These are phyloP conservation scores for Coleophoma eucalyptorum DNA, from an alignment of 2,329 filamentous ascomycete species.

Conservation along the genomic window DNA sequence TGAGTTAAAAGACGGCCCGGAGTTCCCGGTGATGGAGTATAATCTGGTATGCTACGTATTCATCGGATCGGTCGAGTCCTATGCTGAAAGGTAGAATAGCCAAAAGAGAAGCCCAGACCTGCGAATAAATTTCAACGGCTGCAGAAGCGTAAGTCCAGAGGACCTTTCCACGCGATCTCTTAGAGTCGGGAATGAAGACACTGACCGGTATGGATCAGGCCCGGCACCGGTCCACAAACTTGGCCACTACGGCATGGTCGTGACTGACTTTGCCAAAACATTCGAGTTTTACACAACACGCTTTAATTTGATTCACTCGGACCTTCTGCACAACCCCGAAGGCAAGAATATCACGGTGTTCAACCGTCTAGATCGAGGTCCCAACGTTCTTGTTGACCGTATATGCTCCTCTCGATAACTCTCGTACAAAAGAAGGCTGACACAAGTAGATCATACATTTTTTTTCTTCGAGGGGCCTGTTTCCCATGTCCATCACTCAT, in stretches of 20 bases:
- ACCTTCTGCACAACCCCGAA: constrained; percentile 29
- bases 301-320: constrained; percentile 49
- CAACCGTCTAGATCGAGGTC: constrained; percentile 50
- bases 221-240: constrained; percentile 48
- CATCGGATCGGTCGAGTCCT: no score
- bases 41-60: no score
- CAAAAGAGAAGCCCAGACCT: constrained; percentile 42
- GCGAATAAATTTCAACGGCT: constrained; percentile 47
- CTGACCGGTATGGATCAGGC: constrained; percentile 20
- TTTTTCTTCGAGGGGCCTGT: constrained; percentile 37
- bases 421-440: no score
- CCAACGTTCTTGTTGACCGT: no score
- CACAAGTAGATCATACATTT: constrained; percentile 51
- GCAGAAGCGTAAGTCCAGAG: no score
- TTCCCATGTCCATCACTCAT: constrained; percentile 52
- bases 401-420: no score
- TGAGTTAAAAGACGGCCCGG: constrained; percentile 30
- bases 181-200: not conserved
- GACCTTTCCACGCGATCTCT: not conserved
- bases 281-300: constrained; percentile 45
- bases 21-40: constrained; percentile 37
- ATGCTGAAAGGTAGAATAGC: no score
- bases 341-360: constrained; percentile 41
- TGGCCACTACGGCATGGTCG: constrained; percentile 50
- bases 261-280: constrained; percentile 44